A percentile compares a stretch with the other conserved stretches of the same genome.
phyloP scores from a whole-genome alignment of 2,329 filamentous ascomycete genomes.

The Diaporthe humulicola region DNA sequence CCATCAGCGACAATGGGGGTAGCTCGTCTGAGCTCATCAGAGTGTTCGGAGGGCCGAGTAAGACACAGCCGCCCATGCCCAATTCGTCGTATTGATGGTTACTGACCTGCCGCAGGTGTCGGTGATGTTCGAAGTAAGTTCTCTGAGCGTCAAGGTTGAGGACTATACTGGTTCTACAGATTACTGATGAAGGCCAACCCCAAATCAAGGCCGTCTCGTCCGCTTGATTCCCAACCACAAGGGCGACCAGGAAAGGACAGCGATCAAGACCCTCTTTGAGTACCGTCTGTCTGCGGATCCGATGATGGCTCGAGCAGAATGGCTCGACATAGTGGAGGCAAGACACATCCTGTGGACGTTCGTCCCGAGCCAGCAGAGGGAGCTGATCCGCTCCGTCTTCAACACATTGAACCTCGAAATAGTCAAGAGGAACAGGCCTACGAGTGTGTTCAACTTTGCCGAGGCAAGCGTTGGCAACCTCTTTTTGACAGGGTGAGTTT shows the following conservation, averaged over 20 bases:
- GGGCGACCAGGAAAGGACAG: conserved; percentile 74
- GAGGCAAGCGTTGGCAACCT: conserved; percentile 83
- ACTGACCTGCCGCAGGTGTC: conserved; percentile 52
- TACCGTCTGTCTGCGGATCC: conserved; percentile 79
- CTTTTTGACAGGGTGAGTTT: conserved; percentile 78
- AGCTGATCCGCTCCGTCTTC: conserved; percentile 82
- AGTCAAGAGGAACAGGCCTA: conserved; percentile 79
- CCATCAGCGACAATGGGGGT: conserved; percentile 95
- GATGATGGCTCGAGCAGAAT: conserved; percentile 77
- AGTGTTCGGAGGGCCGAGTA: conserved; percentile 93
- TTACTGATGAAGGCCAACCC: conserved; percentile 21
- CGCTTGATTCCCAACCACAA: conserved; percentile 83
- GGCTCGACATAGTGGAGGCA: conserved; percentile 90
- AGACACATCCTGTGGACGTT: conserved; percentile 81
- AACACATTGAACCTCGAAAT: conserved; percentile 84
- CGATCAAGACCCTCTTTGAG: conserved; percentile 89
- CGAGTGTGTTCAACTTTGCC: conserved; percentile 82
- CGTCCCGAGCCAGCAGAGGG: conserved; percentile 79
- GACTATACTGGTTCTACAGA: background rate
- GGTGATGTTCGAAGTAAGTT: conserved; percentile 80
- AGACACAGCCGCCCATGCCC: conserved; percentile 39
- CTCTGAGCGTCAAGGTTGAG: background rate
- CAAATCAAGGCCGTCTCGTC: conserved; percentile 80
- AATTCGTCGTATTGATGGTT: background rate
- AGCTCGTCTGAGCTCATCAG: conserved; percentile 94